Evolutionary conservation across 2,329 filamentous ascomycete species (phyloP), one percentile per base, ranked within the genome.

Genomic region (Alternaria brassicicola): DNA sequence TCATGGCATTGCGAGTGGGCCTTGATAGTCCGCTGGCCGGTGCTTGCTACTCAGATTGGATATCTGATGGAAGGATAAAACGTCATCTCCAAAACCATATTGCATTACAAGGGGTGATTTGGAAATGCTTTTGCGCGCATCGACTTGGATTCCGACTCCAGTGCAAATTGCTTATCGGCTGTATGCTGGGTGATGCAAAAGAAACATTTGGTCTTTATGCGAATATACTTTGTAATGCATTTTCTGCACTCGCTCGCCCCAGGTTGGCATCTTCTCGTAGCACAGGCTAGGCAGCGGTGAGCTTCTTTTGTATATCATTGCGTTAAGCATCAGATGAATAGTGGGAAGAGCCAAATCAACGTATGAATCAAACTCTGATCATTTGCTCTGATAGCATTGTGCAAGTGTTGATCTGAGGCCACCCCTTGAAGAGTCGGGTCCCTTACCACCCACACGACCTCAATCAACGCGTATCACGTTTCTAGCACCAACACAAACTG

Each of bases 151-250:
- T 55, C 52, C 35, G 23, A 45, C 31, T 42, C 41, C 36, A 52
- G 19, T 42, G 46, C 33, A 25, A 38, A 33, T 54, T 57, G 33
- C 17, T 35, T 42, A 38, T 33, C 47, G 23, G 13, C 39, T 31
- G 57, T 59, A 59, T 55, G 61, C 42, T 56, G 55, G 42, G 52
- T 31, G 31, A 46, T 41, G 19, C 42, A 47, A 53, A 54, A 56
- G 39, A 61, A 54, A 23, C 19, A 43, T 48, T 59, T 50, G 33
- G 21, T 46, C 30, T 52, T 55, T 54, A 30, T 57, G 60, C 60
- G 53, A 52, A 45, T 68, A 68, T 64, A 61, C 54, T 45, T 66
- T 69, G 61, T 67, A 69, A 69, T 68, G 61, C 57, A 50, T 56
- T 60, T 57, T 43, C 47, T 54, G 56, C 55, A 46, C 26, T 52